Evolutionary conservation across 495 filamentous ascomycete species (phyloP), one percentile per base, ranked within the genome.

Genomic region (Bacidia gigantensis): DNA sequence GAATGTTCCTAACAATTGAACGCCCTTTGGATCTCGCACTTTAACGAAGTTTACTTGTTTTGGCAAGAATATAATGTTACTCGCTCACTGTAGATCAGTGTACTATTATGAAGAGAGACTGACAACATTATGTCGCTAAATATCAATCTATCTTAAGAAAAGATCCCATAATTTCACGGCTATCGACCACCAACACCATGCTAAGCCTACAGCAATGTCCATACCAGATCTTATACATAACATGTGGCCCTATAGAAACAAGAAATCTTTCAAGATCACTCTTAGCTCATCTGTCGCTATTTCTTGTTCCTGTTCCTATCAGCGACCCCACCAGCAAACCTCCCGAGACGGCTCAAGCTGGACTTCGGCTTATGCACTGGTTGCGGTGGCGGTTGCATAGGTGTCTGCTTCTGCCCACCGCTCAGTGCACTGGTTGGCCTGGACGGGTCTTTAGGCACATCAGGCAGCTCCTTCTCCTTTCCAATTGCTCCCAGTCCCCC

Each of bases 301-400:
- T 65, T 64, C 61, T 75, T 76, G 17, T 63, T 68, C 58, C 18
- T 50, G 29, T 71, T 78, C 50, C 74, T 69, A 18, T 81, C 73
- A 32, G 80, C 74, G 55, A 87, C 84, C 2, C 79, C 80, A 52
- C 77, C 76, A 26, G 76, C 76, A 12, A 88, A 64, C 50, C 84
- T 69, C 18, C 83, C 82, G 58, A 89, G 74, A 58, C 86, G 82
- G 12, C 82, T 74, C 46, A 89, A 67, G 55, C 80, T 78, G 2
- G 77, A 77, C 54, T 77, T 79, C 20, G 79, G 71, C 60, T 81
- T 84, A 32, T 72, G 67, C 45, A 62, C 52, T 26, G 69, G 59
- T 7, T 64, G 65, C 17, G 71, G 60, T n/a, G 67, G 62, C 45
- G 72, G 65, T 62, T 44, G 60, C 61, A 50, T 70, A 70, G 67